Conservation (phyloP, 139 green algal species). For the Zygnema cylindricum region DNA sequence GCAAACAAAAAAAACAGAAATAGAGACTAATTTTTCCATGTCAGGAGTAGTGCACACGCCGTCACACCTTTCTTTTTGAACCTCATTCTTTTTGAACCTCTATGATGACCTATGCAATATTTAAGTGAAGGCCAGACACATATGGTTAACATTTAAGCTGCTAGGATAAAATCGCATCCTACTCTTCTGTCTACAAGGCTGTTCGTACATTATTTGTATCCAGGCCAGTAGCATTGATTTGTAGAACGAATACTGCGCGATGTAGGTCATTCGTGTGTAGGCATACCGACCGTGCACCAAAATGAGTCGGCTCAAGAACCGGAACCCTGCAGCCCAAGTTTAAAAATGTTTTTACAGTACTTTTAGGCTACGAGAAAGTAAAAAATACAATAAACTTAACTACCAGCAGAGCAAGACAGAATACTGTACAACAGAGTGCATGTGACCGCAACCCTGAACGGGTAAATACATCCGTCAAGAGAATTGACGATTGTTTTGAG, state of each 20-base stretch:
- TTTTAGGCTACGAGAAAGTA: too few relatives aligned
- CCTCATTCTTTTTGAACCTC: conserved; percentile 13
- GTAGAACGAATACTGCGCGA: conserved; percentile 60
- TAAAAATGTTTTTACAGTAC: too few relatives aligned
- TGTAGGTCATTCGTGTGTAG: conserved; percentile 43
- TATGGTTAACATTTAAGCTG: not conserved
- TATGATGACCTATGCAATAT: not conserved
- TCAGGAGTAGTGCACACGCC: not conserved
- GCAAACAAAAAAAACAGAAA: conserved; percentile 27
- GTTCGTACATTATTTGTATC: conserved; percentile 38
- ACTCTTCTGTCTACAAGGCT: too few relatives aligned
- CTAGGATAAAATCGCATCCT: conserved; percentile 12
- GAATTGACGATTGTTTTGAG: too few relatives aligned
- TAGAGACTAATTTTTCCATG: too few relatives aligned
- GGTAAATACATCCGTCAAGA: too few relatives aligned
- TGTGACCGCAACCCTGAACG: too few relatives aligned
- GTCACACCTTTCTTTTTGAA: not conserved
- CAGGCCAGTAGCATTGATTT: conserved; percentile 60
- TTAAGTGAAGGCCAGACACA: not conserved
- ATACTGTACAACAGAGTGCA: too few relatives aligned
- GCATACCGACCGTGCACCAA: conserved; percentile 57
- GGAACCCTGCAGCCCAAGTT: conserved; percentile 54
- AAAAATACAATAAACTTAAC: too few relatives aligned
- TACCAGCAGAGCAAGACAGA: too few relatives aligned
- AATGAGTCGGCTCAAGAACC: conserved; percentile 51